Evolutionary conservation across 768 basidiomycete genomes (phyloP), one percentile per base, ranked within the genome.

Genomic region (Mycena indigotica): DNA sequence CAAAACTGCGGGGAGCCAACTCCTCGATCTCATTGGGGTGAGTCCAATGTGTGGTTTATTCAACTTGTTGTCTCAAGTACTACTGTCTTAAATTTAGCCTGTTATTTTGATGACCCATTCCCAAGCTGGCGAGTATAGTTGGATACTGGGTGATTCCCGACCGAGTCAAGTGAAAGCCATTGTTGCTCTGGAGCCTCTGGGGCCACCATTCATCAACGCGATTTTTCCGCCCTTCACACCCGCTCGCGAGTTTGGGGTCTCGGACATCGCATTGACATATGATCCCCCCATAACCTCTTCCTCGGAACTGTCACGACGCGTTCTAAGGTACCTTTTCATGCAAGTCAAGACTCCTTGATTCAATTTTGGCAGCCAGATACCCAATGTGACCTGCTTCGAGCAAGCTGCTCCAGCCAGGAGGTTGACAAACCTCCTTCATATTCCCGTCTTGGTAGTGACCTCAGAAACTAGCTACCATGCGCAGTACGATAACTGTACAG

Each of bases 11-110:
- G 71, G 72, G 4, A 64, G 67, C 8, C 64, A 65, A 35, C 55
- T 77, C 19, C 51, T 77, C 41, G 74, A 76, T 56, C 67, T 64
- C 25, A 77, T 75, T 56, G 75, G 75, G 0, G 75, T 77, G 60
- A 44, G 73, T 65, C 41, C 16, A 4, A 38, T 10, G 3, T 23
- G 19, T 17, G 21, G n/a, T n/a, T n/a, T n/a, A n/a, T n/a, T n/a
- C n/a, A n/a, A n/a, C n/a, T n/a, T n/a, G n/a, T n/a, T n/a, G n/a
- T n/a, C n/a, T n/a, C n/a, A n/a, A n/a, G n/a, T n/a, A n/a, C n/a
- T n/a, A n/a, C n/a, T n/a, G n/a, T n/a, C n/a, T n/a, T n/a, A n/a
- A n/a, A n/a, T n/a, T 15, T 2, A 77, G 75, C 73, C 75, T 24
- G 68, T 59, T 4, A 61, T 75, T 6, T 41, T 77, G 17, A 55